phyloP scores from a whole-genome alignment of 306 rosid species.

The Medicago arabica region DNA sequence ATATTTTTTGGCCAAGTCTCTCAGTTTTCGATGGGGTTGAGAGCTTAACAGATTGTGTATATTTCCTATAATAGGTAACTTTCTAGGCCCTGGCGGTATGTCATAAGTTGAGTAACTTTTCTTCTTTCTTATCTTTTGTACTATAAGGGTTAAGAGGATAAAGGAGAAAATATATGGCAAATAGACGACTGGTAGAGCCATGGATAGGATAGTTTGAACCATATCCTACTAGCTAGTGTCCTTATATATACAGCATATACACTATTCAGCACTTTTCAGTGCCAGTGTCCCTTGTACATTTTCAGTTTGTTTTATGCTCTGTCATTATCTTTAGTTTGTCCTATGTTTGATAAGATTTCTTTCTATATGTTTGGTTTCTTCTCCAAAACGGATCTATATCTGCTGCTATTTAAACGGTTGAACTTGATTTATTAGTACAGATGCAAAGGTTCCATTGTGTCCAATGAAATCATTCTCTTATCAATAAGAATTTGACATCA shows the following conservation, averaged over 20 bases:
- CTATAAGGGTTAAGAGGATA: slow-evolving; percentile 1
- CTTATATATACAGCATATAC: not conserved
- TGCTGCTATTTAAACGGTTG: not conserved
- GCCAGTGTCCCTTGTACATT: not conserved
- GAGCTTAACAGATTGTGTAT: slow-evolving; percentile 21
- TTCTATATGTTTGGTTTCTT: not conserved
- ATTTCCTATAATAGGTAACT: slow-evolving; percentile 49
- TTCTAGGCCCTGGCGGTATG: slow-evolving; percentile 47
- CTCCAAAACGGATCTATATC: not conserved
- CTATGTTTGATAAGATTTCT: not conserved
- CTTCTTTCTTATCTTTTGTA: not conserved
- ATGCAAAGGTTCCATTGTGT: not conserved
- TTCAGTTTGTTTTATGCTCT: not conserved
- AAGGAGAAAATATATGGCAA: not conserved
- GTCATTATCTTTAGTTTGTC: not conserved
- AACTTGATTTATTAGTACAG: not conserved
- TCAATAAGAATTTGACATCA: not conserved
- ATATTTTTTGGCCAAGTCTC: slow-evolving; percentile 49
- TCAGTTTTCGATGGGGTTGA: slow-evolving; percentile 40
- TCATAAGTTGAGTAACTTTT: slow-evolving; percentile 8
- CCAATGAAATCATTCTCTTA: not conserved
- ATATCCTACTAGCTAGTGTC: not conserved
- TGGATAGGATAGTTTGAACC: not conserved
- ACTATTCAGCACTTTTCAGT: not conserved
- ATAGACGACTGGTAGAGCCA: slow-evolving; percentile 2